Base-by-base conservation (phyloP, 768 basidiomycete genomes). In the Termitomyces sp. region DNA sequence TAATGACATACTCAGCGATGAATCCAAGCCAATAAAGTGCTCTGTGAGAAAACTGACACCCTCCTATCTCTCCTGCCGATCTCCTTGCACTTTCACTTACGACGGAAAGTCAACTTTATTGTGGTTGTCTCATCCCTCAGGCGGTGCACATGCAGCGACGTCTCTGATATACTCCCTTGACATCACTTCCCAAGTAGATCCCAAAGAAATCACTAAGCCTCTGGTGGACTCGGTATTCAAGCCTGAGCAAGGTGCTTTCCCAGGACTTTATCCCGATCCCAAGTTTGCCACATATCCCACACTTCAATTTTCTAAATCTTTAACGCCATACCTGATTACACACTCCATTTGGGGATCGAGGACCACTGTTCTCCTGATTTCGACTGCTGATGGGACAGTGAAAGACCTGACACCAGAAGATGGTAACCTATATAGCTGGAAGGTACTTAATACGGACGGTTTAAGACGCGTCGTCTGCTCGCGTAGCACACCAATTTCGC, bases 121-220 rank as follows among this genome's bases (percentile, higher is more conserved):
- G 46, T 89, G 83, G 80, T 64, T 89, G 11, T 78, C 85, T 7
- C 79, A 78, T 61, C 68, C 73, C 1, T 68, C 76, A 2, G 86
- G 86, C 0, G 87, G 87, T 4, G 73, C 86, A 0, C 88, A 91
- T 57, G 75, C 78, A 11, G 81, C 82, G 0, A 83, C 84, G 6
- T 75, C 81, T 0, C 70, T 77, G 1, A 69, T 91, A 0, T 78
- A 85, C 61, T 59, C 73, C 0, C 68, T 77, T 8, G 73, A 81
- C 58, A 70, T 83, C 57, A 64, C 69, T 2, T 58, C 55, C 7
- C 20, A 52, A 22, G n/a, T 58, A 3, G 48, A 57, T 31, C 33
- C 58, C 36, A 30, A 63, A 54, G 20, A 58, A 47, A 31, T 59
- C 11, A 60, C 68, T 2, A 37, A 63, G 18, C 66, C 67, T 2